These are phyloP conservation scores for Strigomonas culicis DNA, from an alignment of 208 protist species.

Conservation along the genomic window DNA sequence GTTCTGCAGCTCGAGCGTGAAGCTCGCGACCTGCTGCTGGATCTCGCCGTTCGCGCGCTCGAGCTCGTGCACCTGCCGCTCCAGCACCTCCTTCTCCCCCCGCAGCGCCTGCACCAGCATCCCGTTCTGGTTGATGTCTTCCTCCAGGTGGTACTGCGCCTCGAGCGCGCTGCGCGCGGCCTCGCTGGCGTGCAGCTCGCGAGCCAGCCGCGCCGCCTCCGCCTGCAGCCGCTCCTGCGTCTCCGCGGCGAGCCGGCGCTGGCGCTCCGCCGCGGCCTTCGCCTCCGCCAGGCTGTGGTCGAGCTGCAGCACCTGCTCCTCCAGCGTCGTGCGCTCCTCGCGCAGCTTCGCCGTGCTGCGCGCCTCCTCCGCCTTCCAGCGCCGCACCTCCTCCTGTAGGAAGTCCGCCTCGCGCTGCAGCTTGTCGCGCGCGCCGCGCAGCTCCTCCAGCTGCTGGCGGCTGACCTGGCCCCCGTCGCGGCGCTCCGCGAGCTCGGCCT, in stretches of 20 bases:
- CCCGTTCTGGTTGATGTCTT: slow-evolving; percentile 42
- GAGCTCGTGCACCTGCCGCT: slow-evolving; percentile 64
- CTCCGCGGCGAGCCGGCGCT: slow-evolving; percentile 18
- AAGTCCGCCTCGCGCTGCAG: slow-evolving; percentile 25
- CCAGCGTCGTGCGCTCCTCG: slow-evolving; percentile 24
- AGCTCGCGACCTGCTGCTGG: slow-evolving; percentile 72
- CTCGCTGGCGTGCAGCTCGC: slow-evolving; percentile 88
- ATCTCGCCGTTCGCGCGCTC: slow-evolving; percentile 78
- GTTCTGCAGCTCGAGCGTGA: slow-evolving; percentile 86
- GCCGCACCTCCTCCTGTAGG: slow-evolving; percentile 35
- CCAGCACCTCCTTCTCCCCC: slow-evolving; percentile 64
- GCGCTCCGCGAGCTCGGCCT: slow-evolving; percentile 18
- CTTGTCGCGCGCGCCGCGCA: slow-evolving; percentile 21
- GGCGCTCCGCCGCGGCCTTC: slow-evolving; percentile 34
- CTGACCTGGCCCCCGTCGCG: slow-evolving; percentile 16
- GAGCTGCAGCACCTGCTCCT: slow-evolving; percentile 34
- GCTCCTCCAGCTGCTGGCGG: slow-evolving; percentile 14
- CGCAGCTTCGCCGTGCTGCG: slow-evolving; percentile 27
- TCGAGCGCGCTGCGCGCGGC: slow-evolving; percentile 68
- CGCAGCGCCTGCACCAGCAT: slow-evolving; percentile 42
- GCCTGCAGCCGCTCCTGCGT: slow-evolving; percentile 46
- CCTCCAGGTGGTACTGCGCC: slow-evolving; percentile 58
- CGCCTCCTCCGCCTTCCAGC: slow-evolving; percentile 47
- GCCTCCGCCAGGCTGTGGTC: slow-evolving; percentile 31
- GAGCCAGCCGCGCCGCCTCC: slow-evolving; percentile 54